Conservation (phyloP, 2,329 filamentous ascomycete species). For the Sarocladium strictum region DNA sequence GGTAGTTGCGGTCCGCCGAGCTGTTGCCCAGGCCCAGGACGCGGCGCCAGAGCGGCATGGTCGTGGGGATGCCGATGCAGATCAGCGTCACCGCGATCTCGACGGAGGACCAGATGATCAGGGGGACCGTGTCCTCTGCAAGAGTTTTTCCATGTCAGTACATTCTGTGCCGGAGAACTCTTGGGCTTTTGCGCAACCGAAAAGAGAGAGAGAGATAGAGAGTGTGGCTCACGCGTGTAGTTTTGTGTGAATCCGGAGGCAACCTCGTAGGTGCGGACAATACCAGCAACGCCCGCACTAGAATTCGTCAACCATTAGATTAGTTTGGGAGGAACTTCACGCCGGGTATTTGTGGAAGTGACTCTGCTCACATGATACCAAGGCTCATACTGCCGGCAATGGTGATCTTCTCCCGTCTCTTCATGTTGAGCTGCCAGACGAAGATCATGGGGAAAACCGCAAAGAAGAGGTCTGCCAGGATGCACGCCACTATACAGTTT, state of each 20-base stretch:
- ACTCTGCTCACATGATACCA: slow-evolving; percentile 27
- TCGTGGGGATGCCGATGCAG: slow-evolving; percentile 32
- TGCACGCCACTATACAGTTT: neutral
- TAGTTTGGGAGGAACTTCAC: too few species aligned
- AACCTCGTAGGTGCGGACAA: slow-evolving; percentile 14
- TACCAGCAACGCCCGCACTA: slow-evolving; percentile 14
- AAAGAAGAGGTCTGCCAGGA: slow-evolving; percentile 29
- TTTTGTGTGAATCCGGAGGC: slow-evolving; percentile 18
- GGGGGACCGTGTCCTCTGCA: slow-evolving; percentile 26
- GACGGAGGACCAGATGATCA: slow-evolving; percentile 31
- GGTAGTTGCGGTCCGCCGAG: too few species aligned
- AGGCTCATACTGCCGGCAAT: slow-evolving; percentile 32
- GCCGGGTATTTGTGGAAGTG: too few species aligned
- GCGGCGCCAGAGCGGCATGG: slow-evolving; percentile 28
- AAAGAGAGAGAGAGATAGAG: too few species aligned
- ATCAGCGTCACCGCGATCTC: slow-evolving; percentile 31
- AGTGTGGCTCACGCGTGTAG: slow-evolving; percentile 10
- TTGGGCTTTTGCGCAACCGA: too few species aligned
- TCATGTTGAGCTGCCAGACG: slow-evolving; percentile 35
- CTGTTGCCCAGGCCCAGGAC: too few species aligned
- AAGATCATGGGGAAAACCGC: slow-evolving; percentile 33
- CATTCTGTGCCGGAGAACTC: too few species aligned
- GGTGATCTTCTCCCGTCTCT: slow-evolving; percentile 32
- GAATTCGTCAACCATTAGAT: too few species aligned
- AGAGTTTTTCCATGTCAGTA: too few species aligned